These are phyloP conservation scores for Darksidea phi DNA, from an alignment of 495 filamentous ascomycete species.

Conservation along the genomic window DNA sequence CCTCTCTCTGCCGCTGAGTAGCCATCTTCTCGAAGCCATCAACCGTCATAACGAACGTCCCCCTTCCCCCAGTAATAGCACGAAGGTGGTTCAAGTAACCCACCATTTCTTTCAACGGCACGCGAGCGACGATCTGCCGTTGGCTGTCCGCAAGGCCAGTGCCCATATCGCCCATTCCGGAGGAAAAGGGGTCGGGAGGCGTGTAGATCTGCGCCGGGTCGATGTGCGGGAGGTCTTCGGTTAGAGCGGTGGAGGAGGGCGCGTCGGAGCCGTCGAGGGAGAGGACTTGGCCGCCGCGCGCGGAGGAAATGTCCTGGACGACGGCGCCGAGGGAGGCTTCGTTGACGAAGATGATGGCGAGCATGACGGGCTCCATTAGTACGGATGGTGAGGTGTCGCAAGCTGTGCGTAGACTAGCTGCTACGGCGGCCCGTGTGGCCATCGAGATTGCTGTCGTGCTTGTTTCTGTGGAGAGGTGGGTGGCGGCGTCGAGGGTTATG, in stretches of 20 bases:
- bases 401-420: conserved; percentile 47
- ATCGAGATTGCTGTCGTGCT: conserved; percentile 73
- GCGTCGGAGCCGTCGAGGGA: conserved; percentile 62
- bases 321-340: conserved; percentile 78
- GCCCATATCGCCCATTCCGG: background rate
- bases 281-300: conserved; percentile 79
- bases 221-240: conserved; percentile 49
- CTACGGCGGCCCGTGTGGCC: conserved; percentile 70
- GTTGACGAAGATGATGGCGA: conserved; percentile 76
- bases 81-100: conserved; percentile 89
- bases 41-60: conserved; percentile 87
- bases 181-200: conserved; percentile 78
- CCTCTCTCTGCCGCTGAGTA: conserved; percentile 58
- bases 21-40: conserved; percentile 88
- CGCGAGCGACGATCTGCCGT: conserved; percentile 72
- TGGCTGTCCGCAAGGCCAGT: conserved; percentile 34
- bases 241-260: conserved; percentile 27
- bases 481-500: conserved; percentile 63
- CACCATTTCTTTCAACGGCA: conserved; percentile 95
- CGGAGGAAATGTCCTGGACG: conserved; percentile 83
- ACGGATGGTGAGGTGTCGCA: conserved; percentile 59
- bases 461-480: conserved; percentile 66
- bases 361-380: conserved; percentile 91
- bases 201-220: conserved; percentile 74
- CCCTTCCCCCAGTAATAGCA: conserved; percentile 82